These are phyloP conservation scores for Plicaturopsis crispa DNA, from an alignment of 768 basidiomycete genomes.

Conservation along the genomic window DNA sequence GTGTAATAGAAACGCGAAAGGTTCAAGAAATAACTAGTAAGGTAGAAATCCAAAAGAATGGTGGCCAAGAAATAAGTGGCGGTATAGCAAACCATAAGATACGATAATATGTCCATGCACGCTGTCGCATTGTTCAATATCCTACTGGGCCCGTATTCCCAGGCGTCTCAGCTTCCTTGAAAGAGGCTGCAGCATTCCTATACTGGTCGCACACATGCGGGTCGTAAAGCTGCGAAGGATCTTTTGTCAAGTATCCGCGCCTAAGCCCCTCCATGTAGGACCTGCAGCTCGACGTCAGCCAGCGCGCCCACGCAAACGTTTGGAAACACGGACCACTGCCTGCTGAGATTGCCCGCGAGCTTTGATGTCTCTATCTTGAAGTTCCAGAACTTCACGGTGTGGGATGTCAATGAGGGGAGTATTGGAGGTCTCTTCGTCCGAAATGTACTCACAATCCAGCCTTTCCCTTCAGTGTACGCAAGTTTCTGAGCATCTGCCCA, in stretches of 20 bases:
- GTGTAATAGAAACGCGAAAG: too few relatives aligned
- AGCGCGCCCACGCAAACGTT: not conserved
- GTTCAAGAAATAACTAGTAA: too few relatives aligned
- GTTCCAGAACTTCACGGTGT: constrained; percentile 49
- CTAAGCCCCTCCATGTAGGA: constrained; percentile 59
- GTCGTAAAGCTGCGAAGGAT: constrained; percentile 51
- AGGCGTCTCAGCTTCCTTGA: too few relatives aligned
- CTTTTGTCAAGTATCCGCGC: constrained; percentile 52
- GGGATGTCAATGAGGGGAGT: not conserved
- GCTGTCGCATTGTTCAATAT: too few relatives aligned
- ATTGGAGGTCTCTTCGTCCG: not conserved
- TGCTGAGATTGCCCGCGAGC: constrained; percentile 39
- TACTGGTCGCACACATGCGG: constrained; percentile 60
- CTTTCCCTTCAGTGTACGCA: constrained; percentile 48
- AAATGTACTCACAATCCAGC: constrained; percentile 52
- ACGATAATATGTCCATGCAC: too few relatives aligned
- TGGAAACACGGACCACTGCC: constrained; percentile 51
- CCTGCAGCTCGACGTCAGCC: constrained; percentile 30
- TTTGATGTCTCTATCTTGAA: constrained; percentile 61
- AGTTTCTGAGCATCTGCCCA: constrained; percentile 78
- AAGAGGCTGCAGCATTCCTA: constrained; percentile 5
- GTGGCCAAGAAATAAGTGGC: too few relatives aligned
- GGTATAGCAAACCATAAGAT: too few relatives aligned
- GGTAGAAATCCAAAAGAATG: too few relatives aligned
- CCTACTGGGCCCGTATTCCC: too few relatives aligned